Percentiles rank a stretch among this genome's conserved stretches.
Evolutionary conservation across 2,329 filamentous ascomycete species (phyloP).

Genomic region (Fusarium secorum): DNA sequence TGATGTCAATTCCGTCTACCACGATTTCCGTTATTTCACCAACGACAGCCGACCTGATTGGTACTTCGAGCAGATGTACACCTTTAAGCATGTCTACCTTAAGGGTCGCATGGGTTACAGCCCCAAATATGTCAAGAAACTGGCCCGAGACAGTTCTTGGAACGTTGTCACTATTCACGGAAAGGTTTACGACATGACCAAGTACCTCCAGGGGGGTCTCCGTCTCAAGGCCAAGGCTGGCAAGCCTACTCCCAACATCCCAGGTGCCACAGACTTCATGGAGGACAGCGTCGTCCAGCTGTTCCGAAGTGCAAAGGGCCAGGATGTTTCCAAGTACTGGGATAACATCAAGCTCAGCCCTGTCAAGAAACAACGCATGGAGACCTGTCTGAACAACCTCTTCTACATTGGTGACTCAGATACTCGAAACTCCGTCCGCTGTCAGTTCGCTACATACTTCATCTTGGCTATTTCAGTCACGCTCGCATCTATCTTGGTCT

Average conservation of each 20-base stretch:
- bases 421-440: conserved; percentile 84
- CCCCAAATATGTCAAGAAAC: conserved; percentile 74
- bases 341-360: conserved; percentile 69
- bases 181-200: conserved; percentile 88
- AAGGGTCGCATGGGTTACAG: conserved; percentile 91
- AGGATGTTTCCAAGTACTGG: conserved; percentile 87
- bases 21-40: conserved; percentile 88
- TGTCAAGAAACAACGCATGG: conserved; percentile 71
- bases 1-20: conserved; percentile 81
- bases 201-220: conserved; percentile 80
- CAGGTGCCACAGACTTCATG: conserved; percentile 80
- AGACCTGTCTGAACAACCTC: conserved; percentile 86
- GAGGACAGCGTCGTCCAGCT: conserved; percentile 74
- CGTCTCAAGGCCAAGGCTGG: conserved; percentile 65
- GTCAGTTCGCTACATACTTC: conserved; percentile 89
- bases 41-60: conserved; percentile 87
- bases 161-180: conserved; percentile 80
- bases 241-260: conserved; percentile 53
- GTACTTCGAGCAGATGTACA: conserved; percentile 88
- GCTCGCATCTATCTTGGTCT: conserved; percentile 81
- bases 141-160: conserved; percentile 69
- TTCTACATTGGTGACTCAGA: conserved; percentile 95
- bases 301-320: conserved; percentile 78
- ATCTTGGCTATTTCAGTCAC: conserved; percentile 84
- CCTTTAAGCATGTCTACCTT: conserved; percentile 78